Evolutionary conservation across 2,329 filamentous ascomycete species (phyloP).

Genomic region (Davidsoniella eucalypti): DNA sequence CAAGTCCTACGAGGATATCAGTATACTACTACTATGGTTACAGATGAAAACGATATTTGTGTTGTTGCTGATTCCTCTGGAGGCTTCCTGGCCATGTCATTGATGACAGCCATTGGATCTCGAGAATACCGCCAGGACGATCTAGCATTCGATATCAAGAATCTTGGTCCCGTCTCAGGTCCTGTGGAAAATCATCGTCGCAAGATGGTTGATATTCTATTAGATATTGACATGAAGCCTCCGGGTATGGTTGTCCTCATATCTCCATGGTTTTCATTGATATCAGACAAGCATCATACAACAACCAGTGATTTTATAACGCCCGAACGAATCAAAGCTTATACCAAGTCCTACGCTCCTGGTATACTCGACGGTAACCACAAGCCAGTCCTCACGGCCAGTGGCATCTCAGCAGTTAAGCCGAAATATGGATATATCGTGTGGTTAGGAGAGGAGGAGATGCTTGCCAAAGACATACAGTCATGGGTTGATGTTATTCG

Average conservation of each 20-base stretch:
- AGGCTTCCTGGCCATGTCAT: slow-evolving; percentile 53
- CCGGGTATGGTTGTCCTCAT: slow-evolving; percentile 50
- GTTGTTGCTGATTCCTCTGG: slow-evolving; percentile 70
- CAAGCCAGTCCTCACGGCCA: not conserved
- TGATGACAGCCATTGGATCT: slow-evolving; percentile 28
- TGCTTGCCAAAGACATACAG: slow-evolving; percentile 55
- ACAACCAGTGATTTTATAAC: slow-evolving; percentile 65
- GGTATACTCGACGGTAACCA: slow-evolving; percentile 16
- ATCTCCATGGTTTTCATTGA: slow-evolving; percentile 64
- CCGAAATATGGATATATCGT: slow-evolving; percentile 53
- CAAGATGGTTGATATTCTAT: slow-evolving; percentile 2
- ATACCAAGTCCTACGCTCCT: slow-evolving; percentile 47
- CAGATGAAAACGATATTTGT: slow-evolving; percentile 45
- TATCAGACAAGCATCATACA: slow-evolving; percentile 49
- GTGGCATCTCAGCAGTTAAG: not conserved
- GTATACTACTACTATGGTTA: slow-evolving; percentile 44
- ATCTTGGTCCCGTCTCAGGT: not conserved
- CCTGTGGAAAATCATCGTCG: slow-evolving; percentile 1
- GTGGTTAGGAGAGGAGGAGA: slow-evolving; percentile 60
- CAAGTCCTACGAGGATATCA: slow-evolving; percentile 56
- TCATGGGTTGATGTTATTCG: slow-evolving; percentile 26
- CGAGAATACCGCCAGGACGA: slow-evolving; percentile 4
- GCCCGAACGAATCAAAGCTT: slow-evolving; percentile 45
- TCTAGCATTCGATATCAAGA: not conserved
- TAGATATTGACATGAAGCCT: slow-evolving; percentile 13